phyloP scores from a whole-genome alignment of 352 stramenopile species.

The Phytopythium helicoides region DNA sequence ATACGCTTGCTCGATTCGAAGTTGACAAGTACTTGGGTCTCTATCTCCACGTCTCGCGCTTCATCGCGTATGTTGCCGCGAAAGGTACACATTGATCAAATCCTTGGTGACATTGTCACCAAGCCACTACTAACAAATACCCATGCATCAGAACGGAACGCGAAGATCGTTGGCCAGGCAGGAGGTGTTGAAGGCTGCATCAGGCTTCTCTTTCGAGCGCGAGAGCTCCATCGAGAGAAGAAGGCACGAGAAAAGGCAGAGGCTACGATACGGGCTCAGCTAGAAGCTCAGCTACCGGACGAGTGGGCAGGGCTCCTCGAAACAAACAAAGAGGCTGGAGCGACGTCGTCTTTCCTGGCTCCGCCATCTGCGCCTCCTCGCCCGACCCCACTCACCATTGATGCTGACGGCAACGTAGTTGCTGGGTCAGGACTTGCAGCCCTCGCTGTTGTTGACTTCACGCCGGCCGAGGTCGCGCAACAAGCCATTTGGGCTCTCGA shows the following conservation, averaged over 20 bases:
- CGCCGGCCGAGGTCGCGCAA: slow-evolving; percentile 60
- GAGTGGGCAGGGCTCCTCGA: slow-evolving; percentile 44
- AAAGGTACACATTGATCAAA: slow-evolving; percentile 26
- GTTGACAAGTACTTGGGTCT: slow-evolving; percentile 51
- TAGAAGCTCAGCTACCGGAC: slow-evolving; percentile 17
- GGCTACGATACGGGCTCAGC: slow-evolving; percentile 20
- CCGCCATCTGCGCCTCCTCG: slow-evolving; percentile 12
- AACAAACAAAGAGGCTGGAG: slow-evolving; percentile 6
- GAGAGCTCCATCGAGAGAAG: slow-evolving; percentile 55
- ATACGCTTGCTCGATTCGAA: slow-evolving; percentile 47
- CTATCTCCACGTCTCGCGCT: slow-evolving; percentile 61
- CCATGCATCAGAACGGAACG: slow-evolving; percentile 34
- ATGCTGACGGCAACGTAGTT: slow-evolving; percentile 22
- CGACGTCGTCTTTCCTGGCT: background rate
- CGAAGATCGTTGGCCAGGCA: slow-evolving; percentile 55
- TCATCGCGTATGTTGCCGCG: slow-evolving; percentile 55
- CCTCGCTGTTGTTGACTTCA: slow-evolving; percentile 60
- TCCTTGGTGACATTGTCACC: background rate
- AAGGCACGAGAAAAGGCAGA: slow-evolving; percentile 35
- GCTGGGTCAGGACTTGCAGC: slow-evolving; percentile 23
- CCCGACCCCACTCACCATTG: slow-evolving; percentile 12
- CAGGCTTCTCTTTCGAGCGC: slow-evolving; percentile 52
- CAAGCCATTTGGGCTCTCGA: slow-evolving; percentile 75
- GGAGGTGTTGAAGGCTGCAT: slow-evolving; percentile 65
- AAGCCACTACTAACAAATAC: background rate